Percentiles rank a stretch among this genome's conserved stretches.
These are phyloP conservation scores for Serendipita sp. DNA, from an alignment of 768 basidiomycete species.

Conservation along the genomic window DNA sequence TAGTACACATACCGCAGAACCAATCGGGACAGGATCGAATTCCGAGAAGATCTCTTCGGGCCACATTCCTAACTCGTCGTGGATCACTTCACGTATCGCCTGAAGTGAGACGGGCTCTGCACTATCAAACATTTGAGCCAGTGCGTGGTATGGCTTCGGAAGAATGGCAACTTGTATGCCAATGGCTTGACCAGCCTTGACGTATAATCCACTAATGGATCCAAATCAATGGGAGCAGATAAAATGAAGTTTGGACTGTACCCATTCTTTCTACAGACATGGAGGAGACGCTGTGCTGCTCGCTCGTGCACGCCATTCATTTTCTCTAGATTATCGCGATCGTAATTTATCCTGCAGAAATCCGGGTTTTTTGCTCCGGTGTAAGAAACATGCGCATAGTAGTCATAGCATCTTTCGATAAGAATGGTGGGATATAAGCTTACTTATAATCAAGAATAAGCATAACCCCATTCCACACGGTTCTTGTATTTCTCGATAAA, in stretches of 20 bases:
- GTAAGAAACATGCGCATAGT: too few species aligned
- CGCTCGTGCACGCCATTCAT: constrained; percentile 76
- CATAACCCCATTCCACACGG: neutral
- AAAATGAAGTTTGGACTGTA: constrained; percentile 24
- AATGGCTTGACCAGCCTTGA: constrained; percentile 45
- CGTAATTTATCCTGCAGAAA: neutral
- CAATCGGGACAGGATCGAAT: constrained; percentile 63
- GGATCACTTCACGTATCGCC: constrained; percentile 50
- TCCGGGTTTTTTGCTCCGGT: too few species aligned
- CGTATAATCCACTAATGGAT: constrained; percentile 12
- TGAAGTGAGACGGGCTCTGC: constrained; percentile 73
- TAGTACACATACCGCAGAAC: constrained; percentile 44
- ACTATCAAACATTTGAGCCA: constrained; percentile 72
- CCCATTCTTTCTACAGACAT: constrained; percentile 67
- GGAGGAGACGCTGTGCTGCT: constrained; percentile 60
- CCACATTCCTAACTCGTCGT: constrained; percentile 49
- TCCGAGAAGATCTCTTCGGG: constrained; percentile 62
- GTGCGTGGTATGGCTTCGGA: constrained; percentile 68
- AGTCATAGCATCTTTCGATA: too few species aligned
- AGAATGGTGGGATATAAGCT: neutral
- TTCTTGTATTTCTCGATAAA: neutral
- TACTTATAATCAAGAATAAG: constrained; percentile 3
- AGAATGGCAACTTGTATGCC: constrained; percentile 77
- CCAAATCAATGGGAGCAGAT: neutral
- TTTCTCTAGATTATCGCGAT: constrained; percentile 22